Percentiles rank a stretch among this genome's conserved stretches.
Conservation (phyloP, 306 rosid species). For the Casuarina cunninghamiana region DNA sequence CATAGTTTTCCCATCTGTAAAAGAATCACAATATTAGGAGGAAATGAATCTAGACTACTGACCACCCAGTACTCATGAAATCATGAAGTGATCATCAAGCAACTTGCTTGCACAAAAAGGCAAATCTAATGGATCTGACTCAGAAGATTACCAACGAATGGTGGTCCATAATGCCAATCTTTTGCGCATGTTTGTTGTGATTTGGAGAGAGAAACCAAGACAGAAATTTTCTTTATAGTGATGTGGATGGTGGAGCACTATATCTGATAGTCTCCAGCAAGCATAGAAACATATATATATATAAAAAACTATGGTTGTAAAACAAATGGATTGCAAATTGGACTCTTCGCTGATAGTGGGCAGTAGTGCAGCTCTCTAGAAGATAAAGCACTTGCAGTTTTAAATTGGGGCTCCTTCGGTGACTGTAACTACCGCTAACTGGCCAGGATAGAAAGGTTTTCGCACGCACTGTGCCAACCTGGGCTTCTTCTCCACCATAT, state of each 20-base stretch:
- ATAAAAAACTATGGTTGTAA: background rate
- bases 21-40: background rate
- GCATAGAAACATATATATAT: background rate
- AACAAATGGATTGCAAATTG: constrained; percentile 12
- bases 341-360: background rate
- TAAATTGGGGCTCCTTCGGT: background rate
- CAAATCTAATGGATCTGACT: constrained; percentile 19
- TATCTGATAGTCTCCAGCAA: background rate
- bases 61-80: background rate
- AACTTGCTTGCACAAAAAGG: constrained; percentile 16
- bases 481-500: background rate
- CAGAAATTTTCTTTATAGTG: background rate
- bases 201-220: background rate
- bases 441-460: background rate
- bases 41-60: background rate
- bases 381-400: constrained; percentile 2
- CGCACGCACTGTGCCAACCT: background rate
- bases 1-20: background rate
- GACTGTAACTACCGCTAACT: background rate
- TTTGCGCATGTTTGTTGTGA: constrained; percentile 13
- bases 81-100: background rate
- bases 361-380: background rate
- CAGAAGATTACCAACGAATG: constrained; percentile 13
- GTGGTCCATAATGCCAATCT: constrained; percentile 29
- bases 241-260: constrained; percentile 46